These are phyloP conservation scores for Silene latifolia DNA, from an alignment of 148 eudicot species.

Conservation along the genomic window DNA sequence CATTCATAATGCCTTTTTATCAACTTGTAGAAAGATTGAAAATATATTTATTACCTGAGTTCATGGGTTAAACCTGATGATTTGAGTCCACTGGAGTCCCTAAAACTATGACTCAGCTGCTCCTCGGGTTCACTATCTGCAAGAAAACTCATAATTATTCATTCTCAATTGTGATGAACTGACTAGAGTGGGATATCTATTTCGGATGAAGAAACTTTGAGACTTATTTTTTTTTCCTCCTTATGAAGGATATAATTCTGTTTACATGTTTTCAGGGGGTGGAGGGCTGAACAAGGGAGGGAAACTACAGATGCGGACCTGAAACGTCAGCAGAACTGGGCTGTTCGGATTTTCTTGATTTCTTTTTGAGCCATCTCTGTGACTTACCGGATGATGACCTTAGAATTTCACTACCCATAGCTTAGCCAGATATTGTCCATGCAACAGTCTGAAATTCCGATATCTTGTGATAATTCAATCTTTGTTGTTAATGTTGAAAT, in stretches of 20 bases:
- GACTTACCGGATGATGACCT: conserved; percentile 36
- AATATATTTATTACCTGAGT: conserved; percentile 40
- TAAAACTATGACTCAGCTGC: conserved; percentile 28
- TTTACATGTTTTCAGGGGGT: too few species aligned
- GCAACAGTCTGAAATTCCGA: conserved; percentile 11
- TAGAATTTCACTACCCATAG: conserved; percentile 43
- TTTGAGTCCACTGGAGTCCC: conserved; percentile 30
- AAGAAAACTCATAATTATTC: neutral
- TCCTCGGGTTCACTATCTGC: conserved; percentile 51
- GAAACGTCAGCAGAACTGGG: conserved; percentile 39
- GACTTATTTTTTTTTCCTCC: too few species aligned
- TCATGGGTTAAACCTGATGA: conserved; percentile 39
- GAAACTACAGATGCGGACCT: conserved; percentile 31
- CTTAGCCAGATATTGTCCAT: conserved; percentile 11
- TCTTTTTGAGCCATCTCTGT: conserved; percentile 47
- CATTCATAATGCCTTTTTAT: too few species aligned
- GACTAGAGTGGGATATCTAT: too few species aligned
- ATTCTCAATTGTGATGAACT: too few species aligned
- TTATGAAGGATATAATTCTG: too few species aligned
- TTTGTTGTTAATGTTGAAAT: neutral
- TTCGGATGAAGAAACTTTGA: too few species aligned
- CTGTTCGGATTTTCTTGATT: conserved; percentile 40
- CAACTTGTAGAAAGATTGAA: too few species aligned
- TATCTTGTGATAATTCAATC: neutral
- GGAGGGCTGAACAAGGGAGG: too few species aligned